These are phyloP conservation scores for Herpetomonas tarakana DNA, from an alignment of 208 protist species.

Conservation along the genomic window DNA sequence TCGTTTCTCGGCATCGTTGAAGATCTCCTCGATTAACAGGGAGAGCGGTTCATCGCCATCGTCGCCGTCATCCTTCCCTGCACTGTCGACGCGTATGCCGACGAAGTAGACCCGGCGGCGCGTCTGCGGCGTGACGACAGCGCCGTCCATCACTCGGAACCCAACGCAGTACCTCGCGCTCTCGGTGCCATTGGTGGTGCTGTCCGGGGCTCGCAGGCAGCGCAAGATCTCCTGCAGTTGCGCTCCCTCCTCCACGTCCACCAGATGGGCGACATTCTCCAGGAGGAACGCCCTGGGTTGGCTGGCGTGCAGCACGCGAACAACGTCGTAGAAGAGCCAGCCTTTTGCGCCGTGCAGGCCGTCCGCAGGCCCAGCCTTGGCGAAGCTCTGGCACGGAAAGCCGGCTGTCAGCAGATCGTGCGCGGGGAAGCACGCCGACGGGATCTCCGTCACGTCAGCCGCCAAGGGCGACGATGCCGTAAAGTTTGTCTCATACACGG, in stretches of 20 bases:
- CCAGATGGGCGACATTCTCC: conserved; percentile 77
- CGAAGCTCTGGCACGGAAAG: conserved; percentile 87
- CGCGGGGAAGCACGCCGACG: conserved; percentile 38
- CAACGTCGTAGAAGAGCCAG: conserved; percentile 73
- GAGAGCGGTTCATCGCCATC: background rate
- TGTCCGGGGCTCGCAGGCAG: conserved; percentile 19
- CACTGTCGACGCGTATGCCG: conserved; percentile 27
- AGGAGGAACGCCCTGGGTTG: conserved; percentile 62
- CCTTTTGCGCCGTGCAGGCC: conserved; percentile 58
- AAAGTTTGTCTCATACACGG: conserved; percentile 63
- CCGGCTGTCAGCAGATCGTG: conserved; percentile 80
- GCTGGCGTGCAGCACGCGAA: conserved; percentile 47
- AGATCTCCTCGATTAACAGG: background rate
- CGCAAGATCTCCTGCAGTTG: conserved; percentile 41
- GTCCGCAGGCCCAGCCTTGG: conserved; percentile 40
- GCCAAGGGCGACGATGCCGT: conserved; percentile 19
- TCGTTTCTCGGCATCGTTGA: conserved; percentile 9
- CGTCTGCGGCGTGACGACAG: conserved; percentile 53
- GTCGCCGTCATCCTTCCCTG: background rate
- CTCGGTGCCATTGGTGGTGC: background rate
- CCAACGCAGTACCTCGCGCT: conserved; percentile 23
- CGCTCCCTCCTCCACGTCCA: conserved; percentile 42
- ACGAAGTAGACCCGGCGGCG: conserved; percentile 66
- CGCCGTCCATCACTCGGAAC: conserved; percentile 49
- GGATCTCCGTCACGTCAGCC: conserved; percentile 72